phyloP scores from a whole-genome alignment of 805 yeast species.

The Spathaspora gorwiae region DNA sequence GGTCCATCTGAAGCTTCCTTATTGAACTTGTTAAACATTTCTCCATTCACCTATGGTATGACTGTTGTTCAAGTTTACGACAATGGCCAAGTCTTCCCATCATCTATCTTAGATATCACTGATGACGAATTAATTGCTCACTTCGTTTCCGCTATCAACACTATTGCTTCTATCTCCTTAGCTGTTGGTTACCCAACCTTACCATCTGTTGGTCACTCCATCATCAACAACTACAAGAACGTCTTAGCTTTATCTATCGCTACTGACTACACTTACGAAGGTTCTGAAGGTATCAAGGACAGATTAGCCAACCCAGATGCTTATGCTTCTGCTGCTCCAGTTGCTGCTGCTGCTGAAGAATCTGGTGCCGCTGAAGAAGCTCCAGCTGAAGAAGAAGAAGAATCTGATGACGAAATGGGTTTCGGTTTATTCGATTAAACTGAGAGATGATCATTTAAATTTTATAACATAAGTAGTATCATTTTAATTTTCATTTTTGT shows the following conservation, averaged over 20 bases:
- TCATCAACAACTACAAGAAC: conserved; percentile 99
- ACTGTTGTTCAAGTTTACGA: conserved; percentile 95
- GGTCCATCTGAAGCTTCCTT: conserved; percentile 99
- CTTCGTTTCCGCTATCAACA: conserved; percentile 87
- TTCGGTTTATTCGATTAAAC: conserved; percentile 97
- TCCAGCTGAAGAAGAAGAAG: conserved; percentile 70
- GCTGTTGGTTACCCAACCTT: conserved; percentile 99
- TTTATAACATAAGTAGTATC: background rate
- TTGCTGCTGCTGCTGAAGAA: conserved; percentile 61
- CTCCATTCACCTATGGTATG: conserved; percentile 99
- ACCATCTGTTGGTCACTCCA: conserved; percentile 98
- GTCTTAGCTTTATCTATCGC: conserved; percentile 96
- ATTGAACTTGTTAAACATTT: conserved; percentile 98
- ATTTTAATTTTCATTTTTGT: background rate
- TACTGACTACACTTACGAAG: conserved; percentile 98
- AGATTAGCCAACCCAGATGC: conserved; percentile 99
- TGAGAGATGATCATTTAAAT: conserved; percentile 2
- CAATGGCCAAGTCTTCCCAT: conserved; percentile 97
- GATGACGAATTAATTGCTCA: conserved; percentile 92
- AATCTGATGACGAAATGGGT: conserved; percentile 90
- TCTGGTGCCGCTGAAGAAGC: conserved; percentile 70
- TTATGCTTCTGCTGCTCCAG: conserved; percentile 99
- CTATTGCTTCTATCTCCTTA: conserved; percentile 93
- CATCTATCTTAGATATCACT: conserved; percentile 95
- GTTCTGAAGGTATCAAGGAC: conserved; percentile 98